phyloP scores from a whole-genome alignment of 768 basidiomycete genomes.

The Boletus tylopilopsis region DNA sequence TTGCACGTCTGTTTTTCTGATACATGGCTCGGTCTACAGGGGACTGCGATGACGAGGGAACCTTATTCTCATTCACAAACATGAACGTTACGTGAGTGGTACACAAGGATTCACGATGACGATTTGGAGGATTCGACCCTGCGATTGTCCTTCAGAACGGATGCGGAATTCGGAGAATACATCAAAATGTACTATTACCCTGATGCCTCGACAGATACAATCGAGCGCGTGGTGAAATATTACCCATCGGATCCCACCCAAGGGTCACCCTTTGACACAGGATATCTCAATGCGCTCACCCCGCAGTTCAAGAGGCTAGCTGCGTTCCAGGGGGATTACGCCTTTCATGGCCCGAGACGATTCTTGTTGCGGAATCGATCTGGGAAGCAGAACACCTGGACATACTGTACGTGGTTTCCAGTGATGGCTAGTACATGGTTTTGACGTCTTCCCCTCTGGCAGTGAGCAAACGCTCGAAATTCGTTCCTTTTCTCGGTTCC shows the following conservation, averaged over 20 bases:
- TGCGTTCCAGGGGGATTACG: constrained; percentile 46
- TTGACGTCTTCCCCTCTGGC: neutral
- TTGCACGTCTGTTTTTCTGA: neutral
- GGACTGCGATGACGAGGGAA: constrained; percentile 40
- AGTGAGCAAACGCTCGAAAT: constrained; percentile 48
- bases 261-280: constrained; percentile 55
- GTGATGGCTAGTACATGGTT: too few species aligned
- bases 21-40: constrained; percentile 6
- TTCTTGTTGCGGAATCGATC: constrained; percentile 41
- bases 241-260: constrained; percentile 39
- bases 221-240: constrained; percentile 25
- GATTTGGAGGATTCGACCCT: neutral
- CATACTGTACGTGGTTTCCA: constrained; percentile 12
- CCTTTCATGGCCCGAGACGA: constrained; percentile 48
- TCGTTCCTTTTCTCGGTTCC: constrained; percentile 20
- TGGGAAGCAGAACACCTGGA: constrained; percentile 40
- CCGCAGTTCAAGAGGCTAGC: constrained; percentile 51
- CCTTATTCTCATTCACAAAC: constrained; percentile 29
- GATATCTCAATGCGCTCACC: constrained; percentile 38
- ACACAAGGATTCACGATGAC: too few species aligned
- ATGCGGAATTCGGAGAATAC: neutral
- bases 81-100: neutral
- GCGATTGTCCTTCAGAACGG: neutral
- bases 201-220: constrained; percentile 15
- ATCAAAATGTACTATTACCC: constrained; percentile 21